A percentile compares a stretch with the other conserved stretches of the same genome.
phyloP scores from a whole-genome alignment of 257 asterid genomes.

The Anisodus acutangulus region DNA sequence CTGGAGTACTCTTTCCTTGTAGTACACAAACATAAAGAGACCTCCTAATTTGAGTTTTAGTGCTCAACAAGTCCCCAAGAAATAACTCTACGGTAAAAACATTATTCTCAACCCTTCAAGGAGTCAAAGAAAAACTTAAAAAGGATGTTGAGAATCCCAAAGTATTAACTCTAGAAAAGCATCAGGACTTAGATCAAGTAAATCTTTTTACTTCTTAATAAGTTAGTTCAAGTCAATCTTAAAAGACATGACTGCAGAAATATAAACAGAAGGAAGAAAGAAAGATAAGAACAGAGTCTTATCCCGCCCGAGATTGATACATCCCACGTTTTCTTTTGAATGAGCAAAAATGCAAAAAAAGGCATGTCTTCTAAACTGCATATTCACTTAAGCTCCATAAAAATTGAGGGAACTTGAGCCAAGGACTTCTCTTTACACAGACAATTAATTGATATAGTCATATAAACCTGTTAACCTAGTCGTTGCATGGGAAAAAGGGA shows the following conservation, averaged over 20 bases:
- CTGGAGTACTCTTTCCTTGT: conserved; percentile 2
- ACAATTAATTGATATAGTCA: no score
- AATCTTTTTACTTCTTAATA: not conserved
- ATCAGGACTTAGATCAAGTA: not conserved
- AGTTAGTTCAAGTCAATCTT: not conserved
- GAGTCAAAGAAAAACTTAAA: not conserved
- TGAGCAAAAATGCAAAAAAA: not conserved
- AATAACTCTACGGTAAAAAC: not conserved
- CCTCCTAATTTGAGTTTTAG: not conserved
- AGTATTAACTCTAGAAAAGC: not conserved
- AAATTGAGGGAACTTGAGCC: not conserved
- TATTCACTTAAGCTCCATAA: not conserved
- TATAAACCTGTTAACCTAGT: not conserved
- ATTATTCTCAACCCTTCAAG: not conserved
- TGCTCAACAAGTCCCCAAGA: not conserved
- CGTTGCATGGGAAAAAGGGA: not conserved
- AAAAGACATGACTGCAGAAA: not conserved
- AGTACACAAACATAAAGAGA: not conserved
- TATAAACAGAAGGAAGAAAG: conserved; percentile 3
- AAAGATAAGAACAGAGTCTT: not conserved
- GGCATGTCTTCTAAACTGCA: not conserved
- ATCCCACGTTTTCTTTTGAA: not conserved
- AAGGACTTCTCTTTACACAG: conserved; percentile 9
- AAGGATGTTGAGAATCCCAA: not conserved
- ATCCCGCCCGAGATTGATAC: not conserved